A percentile compares a stretch with the other conserved stretches of the same genome.
phyloP scores from a whole-genome alignment of 805 yeast species.

The Ogataea trehalophila region DNA sequence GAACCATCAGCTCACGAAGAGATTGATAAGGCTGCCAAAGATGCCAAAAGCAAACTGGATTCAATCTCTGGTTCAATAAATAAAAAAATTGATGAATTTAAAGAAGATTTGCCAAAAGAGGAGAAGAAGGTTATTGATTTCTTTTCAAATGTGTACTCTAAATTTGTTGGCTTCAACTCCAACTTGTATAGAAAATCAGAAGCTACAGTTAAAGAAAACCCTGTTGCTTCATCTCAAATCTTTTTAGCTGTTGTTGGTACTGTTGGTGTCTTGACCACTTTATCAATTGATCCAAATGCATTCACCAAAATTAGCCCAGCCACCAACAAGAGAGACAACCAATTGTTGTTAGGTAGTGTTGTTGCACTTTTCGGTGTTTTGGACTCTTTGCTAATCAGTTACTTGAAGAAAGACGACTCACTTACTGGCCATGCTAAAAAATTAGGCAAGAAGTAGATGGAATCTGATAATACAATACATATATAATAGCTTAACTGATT shows the following conservation, averaged over 20 bases:
- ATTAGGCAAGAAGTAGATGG: too few relatives aligned
- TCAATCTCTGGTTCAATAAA: slow-evolving; percentile 3
- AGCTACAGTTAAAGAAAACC: slow-evolving; percentile 16
- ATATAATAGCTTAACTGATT: too few relatives aligned
- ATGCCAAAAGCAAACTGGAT: slow-evolving; percentile 14
- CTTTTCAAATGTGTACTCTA: slow-evolving; percentile 10
- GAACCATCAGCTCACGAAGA: slow-evolving; percentile 2
- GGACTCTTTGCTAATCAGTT: slow-evolving; percentile 15
- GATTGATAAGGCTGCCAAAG: slow-evolving; percentile 12
- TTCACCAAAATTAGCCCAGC: slow-evolving; percentile 8
- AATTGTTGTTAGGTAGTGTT: slow-evolving; percentile 6
- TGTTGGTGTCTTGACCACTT: slow-evolving; percentile 13
- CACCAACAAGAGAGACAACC: slow-evolving; percentile 5
- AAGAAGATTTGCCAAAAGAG: slow-evolving; percentile 16
- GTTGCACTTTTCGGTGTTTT: slow-evolving; percentile 14
- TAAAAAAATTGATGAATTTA: slow-evolving; percentile 17
- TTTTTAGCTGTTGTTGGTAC: slow-evolving; percentile 18
- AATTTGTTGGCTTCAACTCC: slow-evolving; percentile 8
- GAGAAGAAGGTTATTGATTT: slow-evolving; percentile 14
- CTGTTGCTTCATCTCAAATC: slow-evolving; percentile 19
- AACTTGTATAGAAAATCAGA: slow-evolving; percentile 9
- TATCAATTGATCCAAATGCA: slow-evolving; percentile 12
- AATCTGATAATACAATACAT: too few relatives aligned
- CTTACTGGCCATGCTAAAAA: not conserved
- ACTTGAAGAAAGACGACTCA: slow-evolving; percentile 12